Conservation (phyloP, 768 basidiomycete genomes). For the Pilatotrama ljubarskyi region DNA sequence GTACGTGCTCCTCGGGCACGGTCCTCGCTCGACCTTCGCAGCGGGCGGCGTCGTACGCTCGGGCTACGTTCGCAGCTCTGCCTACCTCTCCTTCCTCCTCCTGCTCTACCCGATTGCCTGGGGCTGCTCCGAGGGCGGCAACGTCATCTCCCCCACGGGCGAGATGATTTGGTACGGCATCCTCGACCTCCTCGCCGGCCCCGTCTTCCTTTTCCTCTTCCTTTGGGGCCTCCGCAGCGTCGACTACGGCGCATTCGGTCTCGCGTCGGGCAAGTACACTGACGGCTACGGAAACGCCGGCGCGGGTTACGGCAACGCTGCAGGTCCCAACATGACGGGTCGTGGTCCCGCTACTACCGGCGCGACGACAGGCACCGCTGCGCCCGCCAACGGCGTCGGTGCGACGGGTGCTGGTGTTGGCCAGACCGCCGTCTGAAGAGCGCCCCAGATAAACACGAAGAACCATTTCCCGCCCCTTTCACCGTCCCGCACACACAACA, state of each 20-base stretch:
- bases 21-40: conserved; percentile 30
- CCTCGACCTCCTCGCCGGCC: conserved; percentile 43
- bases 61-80: conserved; percentile 36
- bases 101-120: conserved; percentile 58
- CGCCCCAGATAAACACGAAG: no score
- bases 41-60: conserved; percentile 26
- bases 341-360: not conserved
- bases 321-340: conserved; percentile 8
- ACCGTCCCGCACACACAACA: no score
- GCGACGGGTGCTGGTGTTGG: not conserved
- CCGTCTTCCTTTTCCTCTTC: conserved; percentile 38
- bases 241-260: conserved; percentile 33
- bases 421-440: not conserved
- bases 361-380: not conserved
- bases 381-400: not conserved
- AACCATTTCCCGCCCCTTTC: no score
- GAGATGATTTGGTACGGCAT: conserved; percentile 63
- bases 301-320: conserved; percentile 20
- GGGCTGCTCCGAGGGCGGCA: conserved; percentile 55
- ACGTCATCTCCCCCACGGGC: conserved; percentile 47
- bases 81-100: conserved; percentile 53
- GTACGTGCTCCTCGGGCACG: conserved; percentile 29
- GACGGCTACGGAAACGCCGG: not conserved
- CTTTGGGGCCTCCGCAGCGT: conserved; percentile 26
- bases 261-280: conserved; percentile 32